phyloP scores from a whole-genome alignment of 2,329 filamentous ascomycete species.

The Hymenoscyphus infarciens region DNA sequence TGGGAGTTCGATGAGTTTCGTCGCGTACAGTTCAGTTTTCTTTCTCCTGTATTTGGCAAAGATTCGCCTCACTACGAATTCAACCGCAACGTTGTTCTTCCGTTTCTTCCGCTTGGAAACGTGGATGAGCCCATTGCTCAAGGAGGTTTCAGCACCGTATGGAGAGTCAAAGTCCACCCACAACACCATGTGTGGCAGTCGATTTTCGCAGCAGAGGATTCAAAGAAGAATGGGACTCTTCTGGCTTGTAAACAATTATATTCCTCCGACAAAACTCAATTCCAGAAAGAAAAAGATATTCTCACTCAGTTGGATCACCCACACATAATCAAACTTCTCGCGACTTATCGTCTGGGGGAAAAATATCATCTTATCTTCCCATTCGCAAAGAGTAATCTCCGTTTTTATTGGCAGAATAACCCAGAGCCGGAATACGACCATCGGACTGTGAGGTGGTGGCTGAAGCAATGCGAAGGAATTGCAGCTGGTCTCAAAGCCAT shows the following conservation, averaged over 20 bases:
- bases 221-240: neutral
- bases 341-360: conserved; percentile 25
- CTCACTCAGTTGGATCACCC: conserved; percentile 18
- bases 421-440: conserved; percentile 16
- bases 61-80: neutral
- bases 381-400: conserved; percentile 29
- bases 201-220: too few relatives aligned
- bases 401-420: conserved; percentile 29
- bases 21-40: neutral
- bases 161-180: conserved; percentile 20
- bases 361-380: conserved; percentile 35
- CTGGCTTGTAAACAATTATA: conserved; percentile 23
- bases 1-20: neutral
- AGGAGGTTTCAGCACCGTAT: conserved; percentile 27
- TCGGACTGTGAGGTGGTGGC: conserved; percentile 27
- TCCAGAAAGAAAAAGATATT: conserved; percentile 20
- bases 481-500: conserved; percentile 26
- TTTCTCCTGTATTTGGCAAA: neutral
- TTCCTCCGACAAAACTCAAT: conserved; percentile 17
- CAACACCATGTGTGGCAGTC: conserved; percentile 21
- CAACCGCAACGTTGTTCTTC: neutral
- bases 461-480: conserved; percentile 34
- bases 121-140: neutral
- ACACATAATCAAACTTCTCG: conserved; percentile 21
- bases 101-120: neutral